Evolutionary conservation across 352 stramenopile species (phyloP), one percentile per base, ranked within the genome.

Genomic region (Pythium insidiosum): DNA sequence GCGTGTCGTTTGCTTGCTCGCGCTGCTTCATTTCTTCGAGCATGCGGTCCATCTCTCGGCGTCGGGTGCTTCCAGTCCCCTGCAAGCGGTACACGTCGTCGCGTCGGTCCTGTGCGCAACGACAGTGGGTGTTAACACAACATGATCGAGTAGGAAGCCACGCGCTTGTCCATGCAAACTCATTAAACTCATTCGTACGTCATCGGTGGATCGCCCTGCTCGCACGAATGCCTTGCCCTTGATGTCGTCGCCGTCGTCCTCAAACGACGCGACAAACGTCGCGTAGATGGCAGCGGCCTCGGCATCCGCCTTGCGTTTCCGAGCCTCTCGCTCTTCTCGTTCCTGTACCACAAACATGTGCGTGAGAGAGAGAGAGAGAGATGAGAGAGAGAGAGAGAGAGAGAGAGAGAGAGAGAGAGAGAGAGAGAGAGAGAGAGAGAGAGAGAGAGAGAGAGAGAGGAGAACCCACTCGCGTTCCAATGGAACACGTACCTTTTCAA

Each of bases 251-350:
- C 85, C 73, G 18, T 84, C 68, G 22, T 88, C 63, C 15, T 94
- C 80, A 47, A 96, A 96, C 9, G 84, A 95, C 28, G 81, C 80
- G 25, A 95, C n/a, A n/a, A n/a, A n/a, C n/a, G n/a, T n/a, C n/a
- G n/a, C n/a, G n/a, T n/a, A n/a, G n/a, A n/a, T n/a, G 84, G 79
- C 76, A 23, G 83, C 79, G 5, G 83, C 84, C 56, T 96, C 86
- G 20, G 63, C 79, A 30, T 96, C 86, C 0, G 84, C 86, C 35
- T 83, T 67, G 34, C 75, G 66, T 66, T 93, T 93, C 50, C 84
- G 88, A 6, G 66, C 59, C 56, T 95, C 86, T 3, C 79, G 73
- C 42, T 89, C 71, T 61, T 91, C 78, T 39, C 68, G 56, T 21
- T 88, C 78, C 72, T 87, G n/a, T n/a, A n/a, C n/a, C n/a, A n/a